phyloP scores from a whole-genome alignment of 1,139 yeast species.

The Hyphopichia burtonii region DNA sequence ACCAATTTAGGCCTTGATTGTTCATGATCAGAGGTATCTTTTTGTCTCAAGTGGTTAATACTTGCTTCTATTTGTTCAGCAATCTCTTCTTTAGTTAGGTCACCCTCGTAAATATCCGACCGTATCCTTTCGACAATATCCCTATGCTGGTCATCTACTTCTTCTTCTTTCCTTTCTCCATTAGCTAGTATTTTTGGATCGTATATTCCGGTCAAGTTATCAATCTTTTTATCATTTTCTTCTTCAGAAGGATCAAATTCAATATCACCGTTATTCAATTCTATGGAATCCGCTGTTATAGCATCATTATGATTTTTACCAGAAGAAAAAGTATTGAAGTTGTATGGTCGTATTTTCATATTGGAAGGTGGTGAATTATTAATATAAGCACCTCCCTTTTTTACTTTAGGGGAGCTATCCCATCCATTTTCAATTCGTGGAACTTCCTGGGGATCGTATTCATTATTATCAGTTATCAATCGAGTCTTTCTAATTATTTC shows the following conservation, averaged over 20 bases:
- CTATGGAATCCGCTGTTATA: background rate
- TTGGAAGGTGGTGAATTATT: constrained; percentile 13
- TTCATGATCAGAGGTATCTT: constrained; percentile 7
- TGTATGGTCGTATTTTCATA: constrained; percentile 11
- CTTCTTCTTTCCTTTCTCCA: constrained; percentile 2
- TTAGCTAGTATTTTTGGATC: background rate
- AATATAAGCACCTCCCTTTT: background rate
- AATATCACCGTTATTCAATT: constrained; percentile 10
- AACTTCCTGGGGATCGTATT: constrained; percentile 16
- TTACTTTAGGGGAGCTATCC: constrained; percentile 2
- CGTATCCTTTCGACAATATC: constrained; percentile 10
- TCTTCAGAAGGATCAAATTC: constrained; percentile 21
- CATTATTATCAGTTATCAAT: constrained; percentile 22
- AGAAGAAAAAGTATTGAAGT: constrained; percentile 2
- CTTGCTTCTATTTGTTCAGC: constrained; percentile 18
- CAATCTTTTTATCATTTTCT: too few relatives aligned
- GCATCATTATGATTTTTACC: background rate
- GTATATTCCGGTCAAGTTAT: too few relatives aligned
- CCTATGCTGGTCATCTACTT: background rate
- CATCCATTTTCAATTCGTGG: constrained; percentile 1
- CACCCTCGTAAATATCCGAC: constrained; percentile 5
- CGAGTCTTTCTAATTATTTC: constrained; percentile 15
- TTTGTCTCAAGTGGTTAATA: constrained; percentile 13
- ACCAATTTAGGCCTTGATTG: background rate
- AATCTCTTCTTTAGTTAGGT: constrained; percentile 16